These are phyloP conservation scores for Boeremia exigua DNA, from an alignment of 2,329 filamentous ascomycete species.

Conservation along the genomic window DNA sequence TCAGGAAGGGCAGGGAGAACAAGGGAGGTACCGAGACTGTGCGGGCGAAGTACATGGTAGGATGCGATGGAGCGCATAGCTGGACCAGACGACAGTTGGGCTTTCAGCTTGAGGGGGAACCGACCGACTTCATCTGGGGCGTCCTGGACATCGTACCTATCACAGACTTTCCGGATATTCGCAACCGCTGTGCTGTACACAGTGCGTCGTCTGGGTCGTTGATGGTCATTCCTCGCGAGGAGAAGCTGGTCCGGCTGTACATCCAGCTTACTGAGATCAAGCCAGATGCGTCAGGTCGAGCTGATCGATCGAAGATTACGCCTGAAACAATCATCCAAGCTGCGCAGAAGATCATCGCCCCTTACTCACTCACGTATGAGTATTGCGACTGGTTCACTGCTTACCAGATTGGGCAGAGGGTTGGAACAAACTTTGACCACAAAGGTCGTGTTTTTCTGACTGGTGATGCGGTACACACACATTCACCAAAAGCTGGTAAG, in stretches of 20 bases:
- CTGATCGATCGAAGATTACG: constrained; percentile 68
- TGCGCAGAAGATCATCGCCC: constrained; percentile 69
- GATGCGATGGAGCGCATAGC: constrained; percentile 71
- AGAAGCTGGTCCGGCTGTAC: constrained; percentile 67
- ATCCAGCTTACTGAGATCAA: constrained; percentile 65
- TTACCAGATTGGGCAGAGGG: constrained; percentile 71
- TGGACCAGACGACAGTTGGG: constrained; percentile 68
- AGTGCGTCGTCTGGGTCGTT: constrained; percentile 62
- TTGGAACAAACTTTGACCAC: constrained; percentile 63
- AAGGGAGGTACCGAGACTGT: constrained; percentile 52
- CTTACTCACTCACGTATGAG: constrained; percentile 69
- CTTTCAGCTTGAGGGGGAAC: constrained; percentile 62
- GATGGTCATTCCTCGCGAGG: constrained; percentile 70
- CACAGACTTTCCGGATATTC: constrained; percentile 66
- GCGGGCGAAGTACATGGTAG: constrained; percentile 68
- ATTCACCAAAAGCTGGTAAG: constrained; percentile 69
- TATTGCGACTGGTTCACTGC: constrained; percentile 73
- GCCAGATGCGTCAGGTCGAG: constrained; percentile 52
- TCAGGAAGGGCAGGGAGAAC: constrained; percentile 48
- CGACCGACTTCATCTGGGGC: constrained; percentile 61
- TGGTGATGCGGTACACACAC: constrained; percentile 68
- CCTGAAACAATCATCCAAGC: constrained; percentile 67
- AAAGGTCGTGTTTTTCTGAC: constrained; percentile 70
- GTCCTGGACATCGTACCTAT: constrained; percentile 61
- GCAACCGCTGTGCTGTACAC: constrained; percentile 65